A percentile compares a stretch with the other conserved stretches of the same genome.
These are phyloP conservation scores for Colletotrichum sp. DNA, from an alignment of 2,329 filamentous ascomycete species.

Conservation along the genomic window DNA sequence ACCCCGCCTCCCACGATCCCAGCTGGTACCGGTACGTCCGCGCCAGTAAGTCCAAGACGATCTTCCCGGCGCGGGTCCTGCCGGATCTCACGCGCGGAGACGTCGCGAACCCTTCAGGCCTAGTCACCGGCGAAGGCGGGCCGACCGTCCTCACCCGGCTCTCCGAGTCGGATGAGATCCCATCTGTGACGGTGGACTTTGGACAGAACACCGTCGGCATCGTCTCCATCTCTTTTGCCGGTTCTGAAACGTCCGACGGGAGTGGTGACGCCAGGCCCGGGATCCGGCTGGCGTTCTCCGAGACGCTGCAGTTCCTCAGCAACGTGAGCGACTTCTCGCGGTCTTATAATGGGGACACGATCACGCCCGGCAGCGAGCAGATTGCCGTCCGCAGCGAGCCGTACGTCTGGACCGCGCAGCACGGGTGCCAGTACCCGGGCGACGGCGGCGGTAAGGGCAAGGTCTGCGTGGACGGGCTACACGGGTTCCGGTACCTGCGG, in stretches of 20 bases:
- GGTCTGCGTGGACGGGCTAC: conserved; percentile 57
- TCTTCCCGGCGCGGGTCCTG: conserved; percentile 37
- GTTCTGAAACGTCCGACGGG: conserved; percentile 28
- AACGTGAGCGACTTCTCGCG: conserved; percentile 53
- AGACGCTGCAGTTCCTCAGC: conserved; percentile 49
- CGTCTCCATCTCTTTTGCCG: conserved; percentile 46
- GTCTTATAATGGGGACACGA: conserved; percentile 43
- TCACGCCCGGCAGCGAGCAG: conserved; percentile 55
- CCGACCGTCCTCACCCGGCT: conserved; percentile 37
- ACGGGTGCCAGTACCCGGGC: conserved; percentile 44
- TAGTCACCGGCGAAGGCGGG: conserved; percentile 29
- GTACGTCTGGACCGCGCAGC: conserved; percentile 50
- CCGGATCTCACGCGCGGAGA: conserved; percentile 37
- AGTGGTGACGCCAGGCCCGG: conserved; percentile 36
- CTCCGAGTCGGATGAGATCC: conserved; percentile 23
- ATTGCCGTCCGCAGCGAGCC: conserved; percentile 46
- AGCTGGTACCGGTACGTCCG: conserved; percentile 46
- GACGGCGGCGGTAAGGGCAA: conserved; percentile 28
- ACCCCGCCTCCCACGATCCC: conserved; percentile 1
- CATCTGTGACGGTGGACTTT: conserved; percentile 53
- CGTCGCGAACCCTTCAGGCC: conserved; percentile 40
- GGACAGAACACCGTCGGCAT: conserved; percentile 52
- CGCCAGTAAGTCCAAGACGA: conserved; percentile 34
- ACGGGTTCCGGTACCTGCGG: conserved; percentile 58
- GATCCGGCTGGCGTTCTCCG: conserved; percentile 53